These are phyloP conservation scores for Debaryomycetaceae sp. DNA, from an alignment of 1,139 yeast species.

Conservation along the genomic window DNA sequence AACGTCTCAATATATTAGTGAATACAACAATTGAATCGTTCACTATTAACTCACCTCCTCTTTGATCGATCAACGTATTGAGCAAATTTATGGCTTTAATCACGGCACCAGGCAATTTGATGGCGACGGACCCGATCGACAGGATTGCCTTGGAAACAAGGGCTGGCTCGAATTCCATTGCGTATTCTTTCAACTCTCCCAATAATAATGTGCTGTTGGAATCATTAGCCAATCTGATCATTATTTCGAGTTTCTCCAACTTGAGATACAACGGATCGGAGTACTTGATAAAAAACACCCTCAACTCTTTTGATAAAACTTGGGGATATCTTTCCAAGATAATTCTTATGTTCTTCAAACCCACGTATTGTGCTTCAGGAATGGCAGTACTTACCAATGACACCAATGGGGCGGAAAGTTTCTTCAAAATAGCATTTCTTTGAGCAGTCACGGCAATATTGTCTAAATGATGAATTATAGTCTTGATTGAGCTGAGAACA, in stretches of 20 bases:
- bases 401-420: slow-evolving; percentile 88
- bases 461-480: slow-evolving; percentile 71
- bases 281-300: slow-evolving; percentile 90
- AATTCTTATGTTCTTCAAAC: slow-evolving; percentile 85
- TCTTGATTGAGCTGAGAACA: slow-evolving; percentile 82
- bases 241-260: slow-evolving; percentile 85
- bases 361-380: slow-evolving; percentile 95
- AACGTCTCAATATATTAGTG: slow-evolving; percentile 76
- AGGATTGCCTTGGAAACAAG: slow-evolving; percentile 78
- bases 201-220: slow-evolving; percentile 66
- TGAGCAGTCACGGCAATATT: slow-evolving; percentile 34
- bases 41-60: slow-evolving; percentile 69
- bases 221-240: slow-evolving; percentile 78
- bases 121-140: slow-evolving; percentile 87
- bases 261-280: slow-evolving; percentile 93
- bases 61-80: slow-evolving; percentile 69
- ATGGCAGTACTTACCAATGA: slow-evolving; percentile 79
- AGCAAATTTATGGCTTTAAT: slow-evolving; percentile 74
- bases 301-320: slow-evolving; percentile 71
- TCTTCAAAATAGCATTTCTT: slow-evolving; percentile 50
- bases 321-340: slow-evolving; percentile 86
- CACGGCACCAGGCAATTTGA: slow-evolving; percentile 61
- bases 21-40: slow-evolving; percentile 79
- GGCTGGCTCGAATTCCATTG: slow-evolving; percentile 91
- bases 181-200: slow-evolving; percentile 86